phyloP scores from a whole-genome alignment of 257 asterid species.

The Solanum chilense region DNA sequence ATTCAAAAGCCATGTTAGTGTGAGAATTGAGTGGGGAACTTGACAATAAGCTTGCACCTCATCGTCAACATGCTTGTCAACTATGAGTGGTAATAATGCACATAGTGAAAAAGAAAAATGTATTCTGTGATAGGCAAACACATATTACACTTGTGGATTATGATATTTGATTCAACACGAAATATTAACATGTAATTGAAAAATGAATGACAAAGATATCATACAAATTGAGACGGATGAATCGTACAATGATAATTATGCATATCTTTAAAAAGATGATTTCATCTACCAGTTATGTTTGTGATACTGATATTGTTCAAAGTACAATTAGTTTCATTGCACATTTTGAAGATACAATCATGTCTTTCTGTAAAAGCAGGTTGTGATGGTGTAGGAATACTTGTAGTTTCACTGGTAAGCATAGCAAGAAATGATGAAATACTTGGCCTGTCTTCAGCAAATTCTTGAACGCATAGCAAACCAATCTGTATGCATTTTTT shows the following conservation, averaged over 20 bases:
- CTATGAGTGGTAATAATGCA: no score
- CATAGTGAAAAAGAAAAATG: background rate
- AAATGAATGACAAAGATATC: background rate
- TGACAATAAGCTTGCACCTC: no score
- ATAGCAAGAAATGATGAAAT: slow-evolving; percentile 31
- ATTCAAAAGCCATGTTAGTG: no score
- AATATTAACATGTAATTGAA: no score
- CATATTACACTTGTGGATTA: background rate
- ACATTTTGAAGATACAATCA: background rate
- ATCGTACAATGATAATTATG: background rate
- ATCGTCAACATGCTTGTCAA: no score
- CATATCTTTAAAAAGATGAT: background rate
- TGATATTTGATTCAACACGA: background rate
- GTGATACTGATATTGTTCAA: background rate
- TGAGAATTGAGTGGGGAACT: no score
- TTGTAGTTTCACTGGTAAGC: slow-evolving; percentile 29
- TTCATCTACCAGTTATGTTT: background rate
- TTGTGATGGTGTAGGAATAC: slow-evolving; percentile 14
- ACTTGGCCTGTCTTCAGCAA: slow-evolving; percentile 38
- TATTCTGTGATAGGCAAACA: background rate
- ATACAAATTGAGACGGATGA: background rate
- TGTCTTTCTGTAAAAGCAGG: slow-evolving; percentile 31
- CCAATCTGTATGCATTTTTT: slow-evolving; percentile 33
- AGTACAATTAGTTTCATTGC: background rate
- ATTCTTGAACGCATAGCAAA: slow-evolving; percentile 49